These are phyloP conservation scores for Chloranthus sessilifolius DNA, from an alignment of 164 flowering plant genomes.

Conservation along the genomic window DNA sequence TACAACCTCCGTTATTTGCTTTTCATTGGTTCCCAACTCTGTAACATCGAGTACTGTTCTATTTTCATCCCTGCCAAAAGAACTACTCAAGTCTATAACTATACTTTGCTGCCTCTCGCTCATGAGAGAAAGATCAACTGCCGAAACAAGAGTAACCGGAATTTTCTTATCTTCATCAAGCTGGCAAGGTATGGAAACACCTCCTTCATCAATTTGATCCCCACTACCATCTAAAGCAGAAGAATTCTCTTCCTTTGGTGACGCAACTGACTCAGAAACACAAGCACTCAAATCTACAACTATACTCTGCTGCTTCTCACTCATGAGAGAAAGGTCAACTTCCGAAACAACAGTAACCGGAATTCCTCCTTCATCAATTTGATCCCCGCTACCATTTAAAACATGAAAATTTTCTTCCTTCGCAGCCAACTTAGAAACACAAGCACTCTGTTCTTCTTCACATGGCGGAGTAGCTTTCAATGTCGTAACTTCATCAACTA, in stretches of 20 bases:
- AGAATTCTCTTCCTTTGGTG: not conserved
- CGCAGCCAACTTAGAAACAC: too few species aligned
- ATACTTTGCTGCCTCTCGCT: not conserved
- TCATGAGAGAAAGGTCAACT: not conserved
- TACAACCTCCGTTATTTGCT: not conserved
- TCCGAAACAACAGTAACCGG: not conserved
- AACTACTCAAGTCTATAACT: slow-evolving; percentile 7
- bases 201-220: not conserved
- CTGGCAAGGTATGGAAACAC: not conserved
- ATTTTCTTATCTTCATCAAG: not conserved
- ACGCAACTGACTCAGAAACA: too few species aligned
- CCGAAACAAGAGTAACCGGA: not conserved
- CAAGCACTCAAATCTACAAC: not conserved
- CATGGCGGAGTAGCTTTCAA: too few species aligned
- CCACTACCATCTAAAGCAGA: not conserved
- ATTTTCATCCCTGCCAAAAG: slow-evolving; percentile 2
- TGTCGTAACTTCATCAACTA: slow-evolving; percentile 1
- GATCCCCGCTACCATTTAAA: too few species aligned
- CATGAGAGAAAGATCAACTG: not conserved
- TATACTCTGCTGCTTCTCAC: not conserved
- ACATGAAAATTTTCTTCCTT: too few species aligned
- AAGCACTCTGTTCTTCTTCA: too few species aligned
- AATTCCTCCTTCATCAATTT: not conserved
- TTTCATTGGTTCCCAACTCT: slow-evolving; percentile 2
- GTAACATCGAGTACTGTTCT: not conserved